Percentiles rank a stretch among this genome's conserved stretches.
These are phyloP conservation scores for Mycena sanguinolenta DNA, from an alignment of 768 basidiomycete species.

Conservation along the genomic window DNA sequence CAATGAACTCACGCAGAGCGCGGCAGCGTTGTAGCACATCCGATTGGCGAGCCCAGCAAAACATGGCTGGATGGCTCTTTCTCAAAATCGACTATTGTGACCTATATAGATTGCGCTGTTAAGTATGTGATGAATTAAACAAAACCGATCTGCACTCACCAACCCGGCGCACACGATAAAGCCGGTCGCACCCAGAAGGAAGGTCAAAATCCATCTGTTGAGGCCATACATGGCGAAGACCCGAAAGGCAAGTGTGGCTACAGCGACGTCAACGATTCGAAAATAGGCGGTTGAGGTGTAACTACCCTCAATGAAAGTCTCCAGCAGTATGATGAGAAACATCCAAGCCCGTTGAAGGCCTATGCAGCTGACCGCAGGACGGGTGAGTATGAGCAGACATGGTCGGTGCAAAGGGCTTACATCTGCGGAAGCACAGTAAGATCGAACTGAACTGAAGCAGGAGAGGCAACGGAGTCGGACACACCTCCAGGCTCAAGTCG, in stretches of 20 bases:
- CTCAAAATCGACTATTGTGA: not conserved
- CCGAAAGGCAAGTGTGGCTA: not conserved
- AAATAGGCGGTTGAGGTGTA: no score
- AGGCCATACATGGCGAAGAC: not conserved
- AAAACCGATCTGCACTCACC: no score
- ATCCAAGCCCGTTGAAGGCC: no score
- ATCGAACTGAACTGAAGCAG: constrained; percentile 11
- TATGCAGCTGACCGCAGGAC: no score
- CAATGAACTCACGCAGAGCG: not conserved
- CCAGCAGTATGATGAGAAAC: no score
- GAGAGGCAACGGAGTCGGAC: constrained; percentile 14
- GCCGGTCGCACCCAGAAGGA: not conserved
- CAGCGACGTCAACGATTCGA: not conserved
- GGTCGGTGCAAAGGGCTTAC: not conserved
- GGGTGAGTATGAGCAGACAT: no score
- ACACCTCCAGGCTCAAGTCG: constrained; percentile 24
- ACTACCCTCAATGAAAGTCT: no score
- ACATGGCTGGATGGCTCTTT: not conserved
- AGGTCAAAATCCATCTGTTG: not conserved
- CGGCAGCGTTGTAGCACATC: not conserved
- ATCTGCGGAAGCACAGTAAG: constrained; percentile 19
- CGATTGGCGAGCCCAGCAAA: not conserved
- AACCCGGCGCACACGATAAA: not conserved
- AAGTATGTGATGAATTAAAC: no score
- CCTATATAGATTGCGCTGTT: not conserved